Conservation (phyloP, 1,284 basidiomycete species). For the Cryptococcus sp. region DNA sequence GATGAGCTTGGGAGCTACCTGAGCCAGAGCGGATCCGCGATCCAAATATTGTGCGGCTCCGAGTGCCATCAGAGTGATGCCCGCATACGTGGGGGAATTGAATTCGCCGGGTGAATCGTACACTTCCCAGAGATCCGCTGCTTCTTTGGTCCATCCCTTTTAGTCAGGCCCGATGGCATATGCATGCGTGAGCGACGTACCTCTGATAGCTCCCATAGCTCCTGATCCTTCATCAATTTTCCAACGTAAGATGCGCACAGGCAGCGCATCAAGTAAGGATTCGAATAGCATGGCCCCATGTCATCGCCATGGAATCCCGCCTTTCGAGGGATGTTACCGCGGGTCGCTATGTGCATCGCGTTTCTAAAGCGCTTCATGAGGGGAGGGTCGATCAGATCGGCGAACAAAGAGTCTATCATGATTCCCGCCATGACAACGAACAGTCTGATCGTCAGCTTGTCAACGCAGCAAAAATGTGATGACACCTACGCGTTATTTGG, state of each 20-base stretch:
- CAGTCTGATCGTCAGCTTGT: constrained; percentile 8
- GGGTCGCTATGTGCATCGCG: constrained; percentile 11
- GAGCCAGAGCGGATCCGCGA: background rate
- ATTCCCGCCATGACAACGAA: constrained; percentile 18
- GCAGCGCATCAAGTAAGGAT: constrained; percentile 14
- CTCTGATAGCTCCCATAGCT: background rate
- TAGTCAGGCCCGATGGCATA: background rate
- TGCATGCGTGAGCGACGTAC: constrained; percentile 6
- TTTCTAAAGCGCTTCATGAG: constrained; percentile 3
- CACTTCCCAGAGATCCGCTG: constrained; percentile 8
- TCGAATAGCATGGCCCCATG: constrained; percentile 12
- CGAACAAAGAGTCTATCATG: constrained; percentile 10
- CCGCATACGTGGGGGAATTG: constrained; percentile 18
- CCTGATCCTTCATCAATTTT: constrained; percentile 4
- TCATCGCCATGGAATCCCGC: constrained; percentile 11
- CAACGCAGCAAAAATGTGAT: background rate
- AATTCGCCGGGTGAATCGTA: constrained; percentile 15
- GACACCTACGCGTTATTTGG: constrained; percentile 13
- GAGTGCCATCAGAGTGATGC: constrained; percentile 16
- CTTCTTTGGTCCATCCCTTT: constrained; percentile 9
- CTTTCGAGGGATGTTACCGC: constrained; percentile 7
- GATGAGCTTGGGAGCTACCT: constrained; percentile 10
- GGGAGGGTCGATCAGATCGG: constrained; percentile 6
- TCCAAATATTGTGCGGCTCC: constrained; percentile 13
- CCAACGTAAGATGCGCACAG: constrained; percentile 12